phyloP scores from a whole-genome alignment of 306 rosid genomes.

The Dicorynia guianensis region DNA sequence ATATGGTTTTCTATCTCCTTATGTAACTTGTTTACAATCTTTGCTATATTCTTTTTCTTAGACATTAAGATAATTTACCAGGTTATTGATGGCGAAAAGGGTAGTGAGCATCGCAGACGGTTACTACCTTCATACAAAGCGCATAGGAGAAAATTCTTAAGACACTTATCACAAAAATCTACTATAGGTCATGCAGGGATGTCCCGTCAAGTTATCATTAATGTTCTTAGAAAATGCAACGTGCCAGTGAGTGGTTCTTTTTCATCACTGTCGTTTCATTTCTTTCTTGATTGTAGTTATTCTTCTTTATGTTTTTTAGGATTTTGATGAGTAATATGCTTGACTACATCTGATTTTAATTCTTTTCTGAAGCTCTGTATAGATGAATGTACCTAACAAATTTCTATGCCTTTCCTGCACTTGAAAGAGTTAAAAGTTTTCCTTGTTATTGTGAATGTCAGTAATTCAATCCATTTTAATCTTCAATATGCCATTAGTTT shows the following conservation, averaged over 20 bases:
- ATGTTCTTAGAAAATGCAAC: constrained; percentile 65
- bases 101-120: constrained; percentile 72
- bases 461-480: constrained; percentile 18
- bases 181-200: constrained; percentile 68
- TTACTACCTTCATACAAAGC: constrained; percentile 89
- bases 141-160: constrained; percentile 63
- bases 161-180: constrained; percentile 50
- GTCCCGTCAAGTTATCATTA: constrained; percentile 55
- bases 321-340: constrained; percentile 11
- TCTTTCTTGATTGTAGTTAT: constrained; percentile 13
- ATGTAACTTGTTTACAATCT: background rate
- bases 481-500: background rate
- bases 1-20: constrained; percentile 5
- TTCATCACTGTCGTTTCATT: constrained; percentile 5
- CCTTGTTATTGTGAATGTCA: background rate
- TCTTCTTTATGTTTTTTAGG: constrained; percentile 13
- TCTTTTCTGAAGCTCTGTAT: background rate
- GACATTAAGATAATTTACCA: constrained; percentile 37
- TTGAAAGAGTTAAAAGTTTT: background rate
- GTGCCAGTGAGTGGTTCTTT: constrained; percentile 66
- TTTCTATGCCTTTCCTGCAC: background rate
- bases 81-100: constrained; percentile 89
- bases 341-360: constrained; percentile 1
- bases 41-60: constrained; percentile 6
- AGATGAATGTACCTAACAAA: background rate